Percentiles rank a stretch among this genome's conserved stretches.
phyloP scores from a whole-genome alignment of 805 yeast genomes.

The Danielia reshetovae region DNA sequence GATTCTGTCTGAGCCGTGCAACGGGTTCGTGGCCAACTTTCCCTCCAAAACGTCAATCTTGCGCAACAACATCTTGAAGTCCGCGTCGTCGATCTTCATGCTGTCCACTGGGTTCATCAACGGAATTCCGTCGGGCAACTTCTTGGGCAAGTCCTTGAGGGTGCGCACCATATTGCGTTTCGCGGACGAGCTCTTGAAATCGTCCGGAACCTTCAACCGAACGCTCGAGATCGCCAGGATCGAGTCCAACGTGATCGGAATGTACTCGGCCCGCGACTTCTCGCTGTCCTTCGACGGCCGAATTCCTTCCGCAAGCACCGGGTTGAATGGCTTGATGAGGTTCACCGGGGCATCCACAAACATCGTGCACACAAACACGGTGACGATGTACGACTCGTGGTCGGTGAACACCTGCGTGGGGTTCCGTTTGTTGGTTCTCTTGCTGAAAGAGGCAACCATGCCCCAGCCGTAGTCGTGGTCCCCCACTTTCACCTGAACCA shows the following conservation, averaged over 20 bases:
- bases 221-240: conserved; percentile 73
- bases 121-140: conserved; percentile 92
- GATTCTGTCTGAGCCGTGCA: conserved; percentile 58
- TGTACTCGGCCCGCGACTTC: conserved; percentile 64
- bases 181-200: conserved; percentile 53
- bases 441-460: conserved; percentile 71
- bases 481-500: conserved; percentile 62
- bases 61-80: conserved; percentile 64
- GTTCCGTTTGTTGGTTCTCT: conserved; percentile 62
- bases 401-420: conserved; percentile 61
- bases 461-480: conserved; percentile 93
- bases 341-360: conserved; percentile 82
- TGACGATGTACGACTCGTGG: conserved; percentile 86
- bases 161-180: conserved; percentile 66
- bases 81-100: conserved; percentile 86
- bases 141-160: conserved; percentile 70
- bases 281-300: conserved; percentile 79
- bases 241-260: conserved; percentile 82
- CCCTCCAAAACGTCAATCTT: conserved; percentile 82
- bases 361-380: conserved; percentile 75
- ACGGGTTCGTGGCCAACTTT: conserved; percentile 66
- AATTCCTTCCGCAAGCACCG: conserved; percentile 81
- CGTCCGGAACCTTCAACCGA: conserved; percentile 76
- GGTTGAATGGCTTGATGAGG: conserved; percentile 71
- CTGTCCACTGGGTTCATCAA: conserved; percentile 82